Base-by-base conservation (phyloP, 2,329 filamentous ascomycete species). In the Zymoseptoria brevis region DNA sequence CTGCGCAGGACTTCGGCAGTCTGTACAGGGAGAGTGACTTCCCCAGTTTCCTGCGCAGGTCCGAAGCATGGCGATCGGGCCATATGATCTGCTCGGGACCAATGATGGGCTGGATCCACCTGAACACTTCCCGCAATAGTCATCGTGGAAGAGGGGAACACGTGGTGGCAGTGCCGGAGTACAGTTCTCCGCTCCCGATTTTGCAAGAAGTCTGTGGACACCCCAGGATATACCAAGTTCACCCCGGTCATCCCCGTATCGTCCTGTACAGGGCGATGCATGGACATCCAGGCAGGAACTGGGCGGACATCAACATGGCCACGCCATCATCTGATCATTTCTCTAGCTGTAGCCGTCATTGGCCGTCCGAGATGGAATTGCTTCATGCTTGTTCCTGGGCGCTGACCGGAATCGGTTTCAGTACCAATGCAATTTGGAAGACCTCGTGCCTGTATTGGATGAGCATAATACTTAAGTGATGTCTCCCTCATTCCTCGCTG, bases 351-450 rank as follows among this genome's bases (percentile, higher is more conserved):
- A 11, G 13, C 35, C 13, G 13, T n/a, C 35, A 45, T 45, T 45
- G 35, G 35, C 13, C 11, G 35, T 16, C 5, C 5, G 13, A 45
- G 16, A 16, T 45, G 35, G 16, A 45, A 6, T n/a, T 53, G 50
- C 19, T 19, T 57, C 19, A 35, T 52, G 16, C 19, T 7, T 30
- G 50, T 52, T 35, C 9, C 53, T 57, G 56, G 54, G 49, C n/a
- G 16, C 50, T 5, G 59, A 59, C 45, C 13, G 24, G 11, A 61
- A 61, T 30, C 35, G 16, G 35, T 45, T n/a, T 16, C 35, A 16
- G 16, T 16, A 16, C 16, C 35, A 45, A 45, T n/a, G 13, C 35
- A n/a, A n/a, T 45, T 6, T n/a, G 35, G 13, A 13, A 45, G 35
- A 16, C 6, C 35, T 45, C 35, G 35, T 45, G 35, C 5, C 16